Percentiles rank a stretch among this genome's conserved stretches.
phyloP scores from a whole-genome alignment of 345 rosid genomes.

The Cardamine occulta region DNA sequence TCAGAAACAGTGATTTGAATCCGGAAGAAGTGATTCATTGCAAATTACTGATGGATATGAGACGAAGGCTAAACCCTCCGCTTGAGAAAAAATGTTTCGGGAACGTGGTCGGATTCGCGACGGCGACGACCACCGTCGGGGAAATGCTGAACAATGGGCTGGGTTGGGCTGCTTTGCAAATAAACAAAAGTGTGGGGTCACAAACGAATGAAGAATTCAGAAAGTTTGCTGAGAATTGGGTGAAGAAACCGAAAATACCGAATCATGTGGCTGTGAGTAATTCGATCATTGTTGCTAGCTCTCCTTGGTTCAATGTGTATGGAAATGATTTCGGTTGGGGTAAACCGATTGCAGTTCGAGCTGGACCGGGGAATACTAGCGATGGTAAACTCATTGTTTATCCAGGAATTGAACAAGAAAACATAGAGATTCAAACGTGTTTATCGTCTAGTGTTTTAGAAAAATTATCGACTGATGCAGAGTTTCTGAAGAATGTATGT shows the following conservation, averaged over 20 bases:
- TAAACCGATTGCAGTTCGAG: neutral
- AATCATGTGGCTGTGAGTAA: neutral
- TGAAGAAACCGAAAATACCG: constrained; percentile 22
- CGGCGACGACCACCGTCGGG: constrained; percentile 19
- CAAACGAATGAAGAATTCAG: constrained; percentile 36
- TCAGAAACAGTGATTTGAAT: constrained; percentile 15
- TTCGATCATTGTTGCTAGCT: constrained; percentile 21
- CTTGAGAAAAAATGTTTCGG: constrained; percentile 31
- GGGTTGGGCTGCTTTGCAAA: constrained; percentile 32
- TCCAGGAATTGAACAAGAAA: constrained; percentile 45
- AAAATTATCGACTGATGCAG: constrained; percentile 29
- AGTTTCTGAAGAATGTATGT: constrained; percentile 15
- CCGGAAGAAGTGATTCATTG: constrained; percentile 25
- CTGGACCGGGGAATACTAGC: neutral
- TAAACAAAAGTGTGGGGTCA: constrained; percentile 32
- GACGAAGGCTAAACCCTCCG: constrained; percentile 36
- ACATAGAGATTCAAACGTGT: constrained; percentile 47
- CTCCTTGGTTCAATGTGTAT: neutral
- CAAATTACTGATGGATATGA: constrained; percentile 31
- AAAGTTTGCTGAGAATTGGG: constrained; percentile 35
- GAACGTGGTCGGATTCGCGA: constrained; percentile 1
- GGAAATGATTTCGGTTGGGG: neutral
- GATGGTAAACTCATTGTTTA: constrained; percentile 16
- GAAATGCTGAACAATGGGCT: constrained; percentile 27
- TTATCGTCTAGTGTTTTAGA: constrained; percentile 18